Percentiles rank a stretch among this genome's conserved stretches.
phyloP scores from a whole-genome alignment of 1,284 basidiomycete genomes.

The Leccinum fallax region DNA sequence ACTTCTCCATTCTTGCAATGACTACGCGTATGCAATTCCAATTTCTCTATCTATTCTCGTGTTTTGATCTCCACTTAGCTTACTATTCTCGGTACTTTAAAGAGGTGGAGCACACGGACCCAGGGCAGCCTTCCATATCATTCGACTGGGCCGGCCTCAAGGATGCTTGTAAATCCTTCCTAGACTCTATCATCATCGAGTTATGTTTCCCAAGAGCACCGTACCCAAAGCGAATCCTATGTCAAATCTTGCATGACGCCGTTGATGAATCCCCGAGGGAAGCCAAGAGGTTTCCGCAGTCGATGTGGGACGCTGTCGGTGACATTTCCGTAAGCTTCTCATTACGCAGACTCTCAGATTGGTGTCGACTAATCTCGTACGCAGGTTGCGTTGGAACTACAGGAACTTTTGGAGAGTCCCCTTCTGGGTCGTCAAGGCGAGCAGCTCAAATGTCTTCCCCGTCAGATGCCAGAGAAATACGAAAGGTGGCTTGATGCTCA shows the following conservation, averaged over 20 bases:
- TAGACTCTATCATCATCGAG: conserved; percentile 80
- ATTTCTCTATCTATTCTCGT: conserved; percentile 1
- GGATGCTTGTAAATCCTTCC: conserved; percentile 66
- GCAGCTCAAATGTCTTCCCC: conserved; percentile 48
- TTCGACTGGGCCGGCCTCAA: conserved; percentile 67
- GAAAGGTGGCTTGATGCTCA: conserved; percentile 69
- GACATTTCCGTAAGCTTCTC: conserved; percentile 64
- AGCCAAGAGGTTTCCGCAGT: conserved; percentile 71
- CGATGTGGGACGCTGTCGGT: conserved; percentile 75
- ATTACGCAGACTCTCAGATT: conserved; percentile 43
- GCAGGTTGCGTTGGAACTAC: conserved; percentile 63
- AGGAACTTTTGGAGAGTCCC: conserved; percentile 60
- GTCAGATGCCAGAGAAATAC: conserved; percentile 57
- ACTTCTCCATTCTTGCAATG: conserved; percentile 65
- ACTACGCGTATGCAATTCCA: conserved; percentile 54
- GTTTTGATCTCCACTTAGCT: conserved; percentile 42
- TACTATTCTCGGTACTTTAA: conserved; percentile 73
- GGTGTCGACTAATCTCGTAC: conserved; percentile 1
- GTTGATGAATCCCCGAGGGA: conserved; percentile 70
- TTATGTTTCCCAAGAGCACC: conserved; percentile 67
- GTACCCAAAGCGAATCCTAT: conserved; percentile 65
- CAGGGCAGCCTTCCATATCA: conserved; percentile 47
- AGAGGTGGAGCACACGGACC: conserved; percentile 38
- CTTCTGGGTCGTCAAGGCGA: conserved; percentile 55
- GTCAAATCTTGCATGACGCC: conserved; percentile 66